These are phyloP conservation scores for Hortiboletus campestris DNA, from an alignment of 768 basidiomycete species.

Conservation along the genomic window DNA sequence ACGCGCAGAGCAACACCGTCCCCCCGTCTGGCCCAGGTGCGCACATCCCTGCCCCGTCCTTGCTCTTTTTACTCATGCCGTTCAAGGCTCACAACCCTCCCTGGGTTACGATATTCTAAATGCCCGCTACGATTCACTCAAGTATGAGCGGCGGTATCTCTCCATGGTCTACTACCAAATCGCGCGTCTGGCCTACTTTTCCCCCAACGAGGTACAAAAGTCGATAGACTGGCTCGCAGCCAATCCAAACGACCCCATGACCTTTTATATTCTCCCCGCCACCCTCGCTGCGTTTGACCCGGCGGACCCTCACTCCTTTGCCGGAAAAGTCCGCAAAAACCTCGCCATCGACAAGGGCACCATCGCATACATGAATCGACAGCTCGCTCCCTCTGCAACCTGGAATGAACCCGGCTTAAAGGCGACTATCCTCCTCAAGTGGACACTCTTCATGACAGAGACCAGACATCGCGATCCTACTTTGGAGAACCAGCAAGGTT, in stretches of 20 bases:
- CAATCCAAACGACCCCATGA: constrained; percentile 66
- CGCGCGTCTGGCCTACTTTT: constrained; percentile 59
- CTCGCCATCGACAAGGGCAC: constrained; percentile 47
- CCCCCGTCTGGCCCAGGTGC: constrained; percentile 55
- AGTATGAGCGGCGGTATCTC: constrained; percentile 69
- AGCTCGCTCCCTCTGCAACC: constrained; percentile 46
- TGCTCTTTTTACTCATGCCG: constrained; percentile 1
- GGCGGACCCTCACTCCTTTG: constrained; percentile 49
- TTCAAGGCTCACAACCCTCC: constrained; percentile 40
- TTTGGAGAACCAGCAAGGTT: constrained; percentile 62
- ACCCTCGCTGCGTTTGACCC: constrained; percentile 67
- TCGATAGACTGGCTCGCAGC: constrained; percentile 70
- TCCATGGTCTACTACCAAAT: constrained; percentile 62
- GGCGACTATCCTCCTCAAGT: constrained; percentile 75
- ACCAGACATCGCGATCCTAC: constrained; percentile 65
- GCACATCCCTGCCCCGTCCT: background rate
- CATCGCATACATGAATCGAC: constrained; percentile 58
- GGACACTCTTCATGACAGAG: constrained; percentile 83
- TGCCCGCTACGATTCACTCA: constrained; percentile 69
- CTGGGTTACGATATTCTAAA: constrained; percentile 67
- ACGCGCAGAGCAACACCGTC: constrained; percentile 56
- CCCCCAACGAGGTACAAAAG: constrained; percentile 56
- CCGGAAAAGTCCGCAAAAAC: constrained; percentile 45
- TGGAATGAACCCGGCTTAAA: constrained; percentile 76
- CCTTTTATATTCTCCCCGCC: constrained; percentile 65